Conservation (phyloP, 495 filamentous ascomycete genomes). For the Aspergillus taichungensis region DNA sequence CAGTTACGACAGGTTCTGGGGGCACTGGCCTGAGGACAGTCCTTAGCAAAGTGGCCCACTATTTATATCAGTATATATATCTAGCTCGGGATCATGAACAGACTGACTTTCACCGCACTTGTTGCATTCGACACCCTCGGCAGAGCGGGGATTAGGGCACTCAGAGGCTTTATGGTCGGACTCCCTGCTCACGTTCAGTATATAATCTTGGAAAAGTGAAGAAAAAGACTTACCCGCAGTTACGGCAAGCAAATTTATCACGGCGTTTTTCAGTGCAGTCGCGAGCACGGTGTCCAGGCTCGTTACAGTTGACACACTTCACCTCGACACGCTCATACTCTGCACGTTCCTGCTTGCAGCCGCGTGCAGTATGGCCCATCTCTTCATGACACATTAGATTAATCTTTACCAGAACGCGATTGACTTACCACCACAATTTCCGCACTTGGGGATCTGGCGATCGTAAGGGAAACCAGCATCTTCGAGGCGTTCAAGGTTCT, state of each 20-base stretch:
- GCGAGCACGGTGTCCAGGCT: conserved; percentile 63
- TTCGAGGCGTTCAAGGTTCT: conserved; percentile 65
- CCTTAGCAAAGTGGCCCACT: conserved; percentile 78
- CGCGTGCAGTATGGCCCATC: conserved; percentile 60
- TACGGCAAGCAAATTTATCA: conserved; percentile 64
- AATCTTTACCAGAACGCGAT: not conserved
- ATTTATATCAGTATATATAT: conserved; percentile 1
- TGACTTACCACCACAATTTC: conserved; percentile 53
- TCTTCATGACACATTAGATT: conserved; percentile 33
- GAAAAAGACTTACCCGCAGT: conserved; percentile 54
- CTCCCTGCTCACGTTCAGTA: conserved; percentile 27
- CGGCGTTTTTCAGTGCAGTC: conserved; percentile 53
- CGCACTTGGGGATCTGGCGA: conserved; percentile 57
- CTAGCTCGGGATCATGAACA: not conserved
- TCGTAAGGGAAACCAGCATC: conserved; percentile 65
- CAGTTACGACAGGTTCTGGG: conserved; percentile 56
- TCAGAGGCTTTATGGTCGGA: conserved; percentile 51
- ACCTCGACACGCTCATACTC: conserved; percentile 41
- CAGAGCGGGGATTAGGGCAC: conserved; percentile 62
- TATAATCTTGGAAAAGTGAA: not conserved
- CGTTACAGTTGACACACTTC: conserved; percentile 67
- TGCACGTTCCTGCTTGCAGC: conserved; percentile 55
- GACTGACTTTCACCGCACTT: conserved; percentile 60
- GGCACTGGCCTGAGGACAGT: conserved; percentile 57
- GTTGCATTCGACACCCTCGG: conserved; percentile 69